Conservation (phyloP, 1,284 basidiomycete genomes). For the Fomitiporia mediterranea region DNA sequence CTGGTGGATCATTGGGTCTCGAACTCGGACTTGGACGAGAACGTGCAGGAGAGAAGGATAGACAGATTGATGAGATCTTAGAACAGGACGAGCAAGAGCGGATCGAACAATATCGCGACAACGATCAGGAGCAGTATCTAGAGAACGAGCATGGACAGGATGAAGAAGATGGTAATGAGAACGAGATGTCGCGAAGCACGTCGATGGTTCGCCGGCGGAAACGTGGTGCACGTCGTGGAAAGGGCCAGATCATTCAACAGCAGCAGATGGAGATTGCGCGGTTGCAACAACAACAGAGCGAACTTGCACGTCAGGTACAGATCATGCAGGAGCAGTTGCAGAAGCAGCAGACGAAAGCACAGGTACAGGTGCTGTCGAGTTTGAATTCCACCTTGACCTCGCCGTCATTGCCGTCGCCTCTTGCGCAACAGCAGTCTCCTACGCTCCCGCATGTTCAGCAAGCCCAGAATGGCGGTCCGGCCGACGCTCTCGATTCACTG, state of each 20-base stretch:
- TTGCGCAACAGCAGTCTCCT: background rate
- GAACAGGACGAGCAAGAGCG: background rate
- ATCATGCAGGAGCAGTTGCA: conserved; percentile 7
- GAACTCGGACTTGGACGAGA: background rate
- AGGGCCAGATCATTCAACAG: conserved; percentile 36
- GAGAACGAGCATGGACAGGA: conserved; percentile 29
- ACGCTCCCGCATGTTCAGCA: conserved; percentile 10
- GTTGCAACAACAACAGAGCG: conserved; percentile 14
- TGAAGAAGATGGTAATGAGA: conserved; percentile 26
- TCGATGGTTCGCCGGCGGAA: conserved; percentile 70
- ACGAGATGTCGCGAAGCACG: conserved; percentile 45
- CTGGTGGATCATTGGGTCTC: conserved; percentile 6
- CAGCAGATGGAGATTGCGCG: conserved; percentile 16
- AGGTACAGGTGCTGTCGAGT: conserved; percentile 1
- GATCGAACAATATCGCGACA: conserved; percentile 1
- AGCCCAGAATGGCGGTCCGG: conserved; percentile 37
- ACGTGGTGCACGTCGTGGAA: conserved; percentile 71
- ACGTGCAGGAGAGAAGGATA: background rate
- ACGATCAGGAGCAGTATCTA: background rate
- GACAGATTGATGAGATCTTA: background rate
- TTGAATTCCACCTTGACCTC: background rate
- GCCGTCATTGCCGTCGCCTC: conserved; percentile 19
- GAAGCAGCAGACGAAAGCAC: background rate
- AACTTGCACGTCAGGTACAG: conserved; percentile 6
- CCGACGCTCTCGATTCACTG: conserved; percentile 55